Evolutionary conservation across 2,329 filamentous ascomycete genomes (phyloP).

Genomic region (Mycocentrospora acerina): DNA sequence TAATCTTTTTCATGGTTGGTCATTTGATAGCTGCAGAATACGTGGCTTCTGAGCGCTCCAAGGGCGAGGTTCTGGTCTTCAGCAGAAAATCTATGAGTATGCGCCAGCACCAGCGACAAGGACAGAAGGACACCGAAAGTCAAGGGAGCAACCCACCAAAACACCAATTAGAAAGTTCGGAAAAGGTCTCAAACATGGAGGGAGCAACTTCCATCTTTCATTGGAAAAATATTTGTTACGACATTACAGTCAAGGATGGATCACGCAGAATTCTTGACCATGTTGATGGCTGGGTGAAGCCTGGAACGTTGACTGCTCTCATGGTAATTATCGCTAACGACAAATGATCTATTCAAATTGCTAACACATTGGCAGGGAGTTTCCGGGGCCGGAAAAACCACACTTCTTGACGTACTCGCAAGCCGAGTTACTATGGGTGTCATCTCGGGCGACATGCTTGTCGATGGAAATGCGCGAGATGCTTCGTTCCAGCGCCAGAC

Average conservation of each 20-base stretch:
- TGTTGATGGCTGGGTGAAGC: conserved; percentile 83
- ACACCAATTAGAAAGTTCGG: too few relatives aligned
- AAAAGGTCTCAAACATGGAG: too few relatives aligned
- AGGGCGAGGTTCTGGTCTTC: conserved; percentile 48
- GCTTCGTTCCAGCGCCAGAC: conserved; percentile 82
- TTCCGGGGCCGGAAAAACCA: conserved; percentile 80
- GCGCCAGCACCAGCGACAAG: background rate
- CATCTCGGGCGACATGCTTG: conserved; percentile 77
- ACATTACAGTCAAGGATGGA: conserved; percentile 66
- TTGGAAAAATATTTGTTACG: conserved; percentile 62
- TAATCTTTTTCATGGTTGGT: conserved; percentile 30
- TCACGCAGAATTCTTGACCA: background rate
- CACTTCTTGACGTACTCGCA: conserved; percentile 78
- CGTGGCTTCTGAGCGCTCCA: conserved; percentile 45
- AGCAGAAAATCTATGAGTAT: background rate
- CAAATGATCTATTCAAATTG: too few relatives aligned
- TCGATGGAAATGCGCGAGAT: conserved; percentile 64
- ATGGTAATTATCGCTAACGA: too few relatives aligned
- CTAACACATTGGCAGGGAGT: too few relatives aligned
- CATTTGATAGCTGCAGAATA: conserved; percentile 43
- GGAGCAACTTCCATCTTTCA: background rate
- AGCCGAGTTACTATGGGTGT: conserved; percentile 81
- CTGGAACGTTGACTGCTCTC: conserved; percentile 74
- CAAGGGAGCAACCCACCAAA: background rate
- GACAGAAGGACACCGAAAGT: background rate